Evolutionary conservation across 108 stramenopile species (phyloP).

Genomic region (Seminavis robusta): DNA sequence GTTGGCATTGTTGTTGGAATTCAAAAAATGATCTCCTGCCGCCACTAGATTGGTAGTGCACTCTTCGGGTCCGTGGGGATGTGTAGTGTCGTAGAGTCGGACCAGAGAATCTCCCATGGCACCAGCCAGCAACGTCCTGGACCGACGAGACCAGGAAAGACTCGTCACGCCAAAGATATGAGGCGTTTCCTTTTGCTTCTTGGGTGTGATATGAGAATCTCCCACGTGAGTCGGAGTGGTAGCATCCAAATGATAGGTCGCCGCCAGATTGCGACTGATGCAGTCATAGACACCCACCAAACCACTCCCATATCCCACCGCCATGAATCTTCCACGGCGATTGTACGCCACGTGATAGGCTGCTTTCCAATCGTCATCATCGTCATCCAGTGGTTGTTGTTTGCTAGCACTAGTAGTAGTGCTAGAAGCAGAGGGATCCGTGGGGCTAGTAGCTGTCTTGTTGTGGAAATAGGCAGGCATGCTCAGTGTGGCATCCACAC

Average conservation of each 20-base stretch:
- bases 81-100: conserved; percentile 64
- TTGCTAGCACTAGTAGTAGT: not conserved
- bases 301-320: conserved; percentile 72
- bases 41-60: conserved; percentile 14
- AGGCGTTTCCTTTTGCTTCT: not conserved
- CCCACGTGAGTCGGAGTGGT: not conserved
- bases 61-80: conserved; percentile 54
- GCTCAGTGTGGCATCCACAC: conserved; percentile 71
- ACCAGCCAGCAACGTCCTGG: conserved; percentile 52
- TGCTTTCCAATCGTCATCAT: conserved; percentile 45
- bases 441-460: not conserved
- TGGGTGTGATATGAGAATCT: too few species aligned
- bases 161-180: conserved; percentile 49
- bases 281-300: conserved; percentile 54
- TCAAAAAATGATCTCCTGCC: not conserved
- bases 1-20: conserved; percentile 8
- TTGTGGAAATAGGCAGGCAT: conserved; percentile 47
- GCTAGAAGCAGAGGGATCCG: not conserved
- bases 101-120: conserved; percentile 44
- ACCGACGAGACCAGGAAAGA: conserved; percentile 57
- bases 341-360: conserved; percentile 68
- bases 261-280: conserved; percentile 51
- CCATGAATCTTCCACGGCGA: conserved; percentile 61
- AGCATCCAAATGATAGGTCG: conserved; percentile 40
- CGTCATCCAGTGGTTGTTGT: conserved; percentile 4